These are phyloP conservation scores for Penicillium nordicum DNA, from an alignment of 2,329 filamentous ascomycete genomes.

Conservation along the genomic window DNA sequence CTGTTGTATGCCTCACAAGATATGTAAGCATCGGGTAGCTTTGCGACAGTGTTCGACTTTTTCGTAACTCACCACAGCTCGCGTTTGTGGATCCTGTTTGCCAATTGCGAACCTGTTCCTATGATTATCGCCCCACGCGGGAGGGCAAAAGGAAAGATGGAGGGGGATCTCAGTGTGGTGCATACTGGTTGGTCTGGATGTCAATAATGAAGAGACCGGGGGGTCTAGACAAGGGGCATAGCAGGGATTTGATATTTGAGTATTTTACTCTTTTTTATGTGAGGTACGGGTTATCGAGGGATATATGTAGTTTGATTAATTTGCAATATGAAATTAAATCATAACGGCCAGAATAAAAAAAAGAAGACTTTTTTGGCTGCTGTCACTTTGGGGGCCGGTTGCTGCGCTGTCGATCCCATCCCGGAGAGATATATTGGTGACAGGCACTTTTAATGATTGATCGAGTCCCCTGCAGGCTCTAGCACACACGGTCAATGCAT, in stretches of 20 bases:
- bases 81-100: conserved; percentile 21
- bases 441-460: conserved; percentile 17
- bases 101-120: conserved; percentile 17
- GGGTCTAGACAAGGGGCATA: not conserved
- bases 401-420: conserved; percentile 29
- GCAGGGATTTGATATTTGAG: not conserved
- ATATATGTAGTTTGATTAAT: not conserved
- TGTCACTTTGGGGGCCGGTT: conserved; percentile 25
- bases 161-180: not conserved
- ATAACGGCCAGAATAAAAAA: conserved; percentile 3
- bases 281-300: conserved; percentile 2
- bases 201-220: conserved; percentile 5
- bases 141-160: conserved; percentile 12
- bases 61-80: conserved; percentile 12
- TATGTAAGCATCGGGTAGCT: conserved; percentile 14
- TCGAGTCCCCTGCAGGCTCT: conserved; percentile 19
- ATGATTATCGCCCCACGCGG: conserved; percentile 21
- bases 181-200: conserved; percentile 1
- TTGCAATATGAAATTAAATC: not conserved
- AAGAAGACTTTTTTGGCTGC: conserved; percentile 18
- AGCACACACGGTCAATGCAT: conserved; percentile 25
- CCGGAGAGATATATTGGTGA: conserved; percentile 16
- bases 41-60: conserved; percentile 10
- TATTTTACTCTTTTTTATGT: not conserved
- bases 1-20: conserved; percentile 5